Evolutionary conservation across 257 asterid species (phyloP).

Genomic region (Gynochthodes officinalis): DNA sequence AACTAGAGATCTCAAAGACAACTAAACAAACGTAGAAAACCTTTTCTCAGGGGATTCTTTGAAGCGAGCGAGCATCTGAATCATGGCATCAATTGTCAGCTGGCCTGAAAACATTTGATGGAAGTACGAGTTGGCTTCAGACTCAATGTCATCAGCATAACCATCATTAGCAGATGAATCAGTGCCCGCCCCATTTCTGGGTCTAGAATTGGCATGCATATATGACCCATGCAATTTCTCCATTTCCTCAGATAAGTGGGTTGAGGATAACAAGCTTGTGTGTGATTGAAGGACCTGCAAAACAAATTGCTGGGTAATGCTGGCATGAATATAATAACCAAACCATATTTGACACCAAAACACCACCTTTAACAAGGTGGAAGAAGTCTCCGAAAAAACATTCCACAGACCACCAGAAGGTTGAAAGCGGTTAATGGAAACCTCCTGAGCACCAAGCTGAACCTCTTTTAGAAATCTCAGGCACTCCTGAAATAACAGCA

Average conservation of each 20-base stretch:
- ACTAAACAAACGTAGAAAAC: slow-evolving; percentile 24
- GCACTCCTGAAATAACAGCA: slow-evolving; percentile 68
- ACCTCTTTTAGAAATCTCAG: slow-evolving; percentile 75
- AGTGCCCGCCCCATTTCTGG: slow-evolving; percentile 46
- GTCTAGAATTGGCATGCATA: slow-evolving; percentile 51
- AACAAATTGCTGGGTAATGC: slow-evolving; percentile 15
- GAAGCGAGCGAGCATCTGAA: slow-evolving; percentile 80
- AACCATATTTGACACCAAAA: slow-evolving; percentile 6
- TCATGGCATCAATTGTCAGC: slow-evolving; percentile 61
- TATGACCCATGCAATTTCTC: slow-evolving; percentile 57
- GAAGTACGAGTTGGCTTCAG: slow-evolving; percentile 76
- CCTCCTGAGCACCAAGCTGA: slow-evolving; percentile 55
- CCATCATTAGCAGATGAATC: slow-evolving; percentile 54
- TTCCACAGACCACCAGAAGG: slow-evolving; percentile 50
- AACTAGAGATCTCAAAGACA: slow-evolving; percentile 1
- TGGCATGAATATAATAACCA: slow-evolving; percentile 1
- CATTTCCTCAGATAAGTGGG: slow-evolving; percentile 65
- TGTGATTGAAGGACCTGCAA: slow-evolving; percentile 86
- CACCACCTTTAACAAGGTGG: slow-evolving; percentile 69
- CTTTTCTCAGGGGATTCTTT: slow-evolving; percentile 81
- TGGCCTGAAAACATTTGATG: slow-evolving; percentile 87
- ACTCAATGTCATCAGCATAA: slow-evolving; percentile 72
- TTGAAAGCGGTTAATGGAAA: slow-evolving; percentile 57
- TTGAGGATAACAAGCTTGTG: slow-evolving; percentile 46
- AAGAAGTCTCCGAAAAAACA: slow-evolving; percentile 61